A percentile compares a stretch with the other conserved stretches of the same genome.
Evolutionary conservation across 129 eudicot genomes (phyloP).

Genomic region (Lactuca sativa): DNA sequence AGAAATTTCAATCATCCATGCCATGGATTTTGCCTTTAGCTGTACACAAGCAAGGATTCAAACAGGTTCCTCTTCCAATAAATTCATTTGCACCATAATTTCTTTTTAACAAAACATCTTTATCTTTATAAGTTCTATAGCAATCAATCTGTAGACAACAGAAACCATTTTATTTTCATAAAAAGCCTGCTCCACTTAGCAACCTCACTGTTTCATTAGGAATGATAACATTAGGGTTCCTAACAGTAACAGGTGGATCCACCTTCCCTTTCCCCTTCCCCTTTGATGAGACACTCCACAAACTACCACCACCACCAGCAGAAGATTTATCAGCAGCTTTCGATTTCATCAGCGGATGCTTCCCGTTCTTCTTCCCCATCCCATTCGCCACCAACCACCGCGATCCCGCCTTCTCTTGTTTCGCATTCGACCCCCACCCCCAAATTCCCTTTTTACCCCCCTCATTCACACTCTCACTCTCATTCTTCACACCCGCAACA

Average conservation of each 20-base stretch:
- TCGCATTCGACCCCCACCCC: conserved; percentile 83
- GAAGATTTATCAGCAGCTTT: conserved; percentile 45
- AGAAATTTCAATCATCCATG: neutral
- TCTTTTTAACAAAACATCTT: no score
- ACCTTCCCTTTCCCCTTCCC: conserved; percentile 49
- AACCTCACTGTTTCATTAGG: conserved; percentile 64
- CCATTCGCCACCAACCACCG: conserved; percentile 97
- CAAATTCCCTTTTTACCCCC: conserved; percentile 68
- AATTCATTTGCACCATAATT: no score
- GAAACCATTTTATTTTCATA: neutral
- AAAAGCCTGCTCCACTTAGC: conserved; percentile 45
- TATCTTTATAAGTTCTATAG: no score
- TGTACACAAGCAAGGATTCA: no score
- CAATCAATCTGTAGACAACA: neutral
- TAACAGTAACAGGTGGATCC: conserved; percentile 43
- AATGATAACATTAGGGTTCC: conserved; percentile 69
- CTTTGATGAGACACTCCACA: conserved; percentile 88
- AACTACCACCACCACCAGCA: conserved; percentile 25
- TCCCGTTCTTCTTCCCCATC: conserved; percentile 86
- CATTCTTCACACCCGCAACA: conserved; percentile 78
- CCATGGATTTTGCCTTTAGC: no score
- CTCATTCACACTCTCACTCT: conserved; percentile 48
- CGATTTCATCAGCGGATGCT: conserved; percentile 71
- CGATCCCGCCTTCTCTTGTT: conserved; percentile 83
- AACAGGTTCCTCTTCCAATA: no score